Conservation (phyloP, 352 stramenopile species). For the Globisporangium echinulatum region DNA sequence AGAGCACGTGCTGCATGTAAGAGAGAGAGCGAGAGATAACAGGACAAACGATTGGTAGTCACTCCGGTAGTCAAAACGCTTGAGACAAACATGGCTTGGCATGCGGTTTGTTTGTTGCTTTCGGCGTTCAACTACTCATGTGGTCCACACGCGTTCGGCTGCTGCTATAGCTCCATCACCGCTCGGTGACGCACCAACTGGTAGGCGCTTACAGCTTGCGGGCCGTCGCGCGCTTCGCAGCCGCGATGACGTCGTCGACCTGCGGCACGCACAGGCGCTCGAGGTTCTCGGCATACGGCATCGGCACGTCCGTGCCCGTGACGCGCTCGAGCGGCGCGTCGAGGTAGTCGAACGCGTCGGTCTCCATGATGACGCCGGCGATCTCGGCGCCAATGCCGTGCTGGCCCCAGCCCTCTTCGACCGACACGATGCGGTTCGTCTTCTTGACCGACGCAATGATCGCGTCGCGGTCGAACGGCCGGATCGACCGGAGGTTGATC, state of each 20-base stretch:
- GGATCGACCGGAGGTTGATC: slow-evolving; percentile 91
- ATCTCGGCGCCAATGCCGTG: slow-evolving; percentile 98
- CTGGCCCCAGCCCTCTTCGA: slow-evolving; percentile 97
- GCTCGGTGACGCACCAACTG: background rate
- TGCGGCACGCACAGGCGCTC: slow-evolving; percentile 94
- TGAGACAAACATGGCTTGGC: background rate
- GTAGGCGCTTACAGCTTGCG: slow-evolving; percentile 54
- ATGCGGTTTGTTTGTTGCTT: background rate
- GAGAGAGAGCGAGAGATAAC: background rate
- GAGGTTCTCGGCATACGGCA: slow-evolving; percentile 97
- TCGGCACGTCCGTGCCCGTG: slow-evolving; percentile 97
- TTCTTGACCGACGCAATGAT: slow-evolving; percentile 98
- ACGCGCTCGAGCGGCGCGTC: slow-evolving; percentile 97
- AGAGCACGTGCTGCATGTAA: background rate
- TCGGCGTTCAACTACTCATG: background rate
- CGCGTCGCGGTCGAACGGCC: slow-evolving; percentile 95
- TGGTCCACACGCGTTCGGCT: background rate
- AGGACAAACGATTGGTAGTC: background rate
- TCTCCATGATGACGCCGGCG: slow-evolving; percentile 96
- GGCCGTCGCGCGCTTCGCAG: slow-evolving; percentile 84
- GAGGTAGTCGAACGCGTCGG: slow-evolving; percentile 98
- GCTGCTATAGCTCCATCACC: no score
- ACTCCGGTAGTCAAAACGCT: background rate
- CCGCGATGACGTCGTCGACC: slow-evolving; percentile 91
- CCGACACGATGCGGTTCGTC: slow-evolving; percentile 95